A percentile compares a stretch with the other conserved stretches of the same genome.
Evolutionary conservation across 2,329 filamentous ascomycete species (phyloP).

Genomic region (Penicillium sp.): DNA sequence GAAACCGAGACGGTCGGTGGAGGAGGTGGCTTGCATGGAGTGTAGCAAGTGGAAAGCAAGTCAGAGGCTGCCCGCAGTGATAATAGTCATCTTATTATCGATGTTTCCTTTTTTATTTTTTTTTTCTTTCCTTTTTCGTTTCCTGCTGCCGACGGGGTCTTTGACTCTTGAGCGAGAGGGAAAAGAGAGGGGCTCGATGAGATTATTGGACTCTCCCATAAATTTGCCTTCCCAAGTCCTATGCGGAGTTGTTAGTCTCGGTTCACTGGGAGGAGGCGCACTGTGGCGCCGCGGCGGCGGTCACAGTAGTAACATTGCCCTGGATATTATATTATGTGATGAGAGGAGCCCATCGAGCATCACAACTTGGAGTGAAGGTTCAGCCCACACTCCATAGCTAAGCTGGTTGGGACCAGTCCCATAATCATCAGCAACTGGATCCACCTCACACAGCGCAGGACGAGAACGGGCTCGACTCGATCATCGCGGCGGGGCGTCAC

Average conservation of each 20-base stretch:
- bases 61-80: constrained; percentile 3
- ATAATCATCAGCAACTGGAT: constrained; percentile 12
- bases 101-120: neutral
- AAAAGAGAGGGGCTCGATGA: neutral
- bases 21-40: constrained; percentile 10
- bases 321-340: neutral
- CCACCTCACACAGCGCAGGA: constrained; percentile 13
- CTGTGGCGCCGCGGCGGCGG: neutral
- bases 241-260: neutral
- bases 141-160: neutral
- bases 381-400: constrained; percentile 19
- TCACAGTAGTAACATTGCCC: neutral
- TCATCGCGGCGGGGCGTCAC: constrained; percentile 33
- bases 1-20: constrained; percentile 13
- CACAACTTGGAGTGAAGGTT: constrained; percentile 15
- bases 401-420: constrained; percentile 7
- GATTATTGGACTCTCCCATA: neutral
- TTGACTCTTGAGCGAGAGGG: neutral
- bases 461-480: constrained; percentile 32
- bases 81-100: constrained; percentile 1
- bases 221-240: neutral
- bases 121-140: too few species aligned
- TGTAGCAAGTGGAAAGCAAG: constrained; percentile 8
- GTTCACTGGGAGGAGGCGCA: neutral
- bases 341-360: constrained; percentile 9